Evolutionary conservation across 768 basidiomycete genomes (phyloP).

Genomic region (Austroboletus festivus): DNA sequence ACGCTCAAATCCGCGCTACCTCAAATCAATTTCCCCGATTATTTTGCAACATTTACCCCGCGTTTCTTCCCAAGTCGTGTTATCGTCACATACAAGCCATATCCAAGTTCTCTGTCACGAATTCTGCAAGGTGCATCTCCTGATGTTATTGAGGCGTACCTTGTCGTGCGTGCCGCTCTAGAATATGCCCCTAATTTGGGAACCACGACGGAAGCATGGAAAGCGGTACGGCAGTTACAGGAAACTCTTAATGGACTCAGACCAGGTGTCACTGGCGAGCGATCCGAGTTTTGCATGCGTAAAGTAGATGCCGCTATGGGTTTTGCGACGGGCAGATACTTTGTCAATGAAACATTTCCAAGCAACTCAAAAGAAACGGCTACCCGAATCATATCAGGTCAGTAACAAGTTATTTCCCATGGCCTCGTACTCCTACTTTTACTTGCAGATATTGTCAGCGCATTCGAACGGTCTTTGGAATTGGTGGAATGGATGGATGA

Average conservation of each 20-base stretch:
- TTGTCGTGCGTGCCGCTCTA: constrained; percentile 74
- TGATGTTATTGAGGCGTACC: constrained; percentile 82
- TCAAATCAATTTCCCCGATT: constrained; percentile 79
- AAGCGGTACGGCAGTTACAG: constrained; percentile 63
- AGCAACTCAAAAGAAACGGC: constrained; percentile 78
- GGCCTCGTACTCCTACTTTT: constrained; percentile 1
- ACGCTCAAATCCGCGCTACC: constrained; percentile 68
- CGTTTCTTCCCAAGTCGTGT: constrained; percentile 71
- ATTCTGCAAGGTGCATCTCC: constrained; percentile 67
- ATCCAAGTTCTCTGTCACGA: constrained; percentile 59
- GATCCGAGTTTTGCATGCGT: constrained; percentile 79
- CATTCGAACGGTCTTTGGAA: constrained; percentile 77
- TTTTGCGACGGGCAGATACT: constrained; percentile 87
- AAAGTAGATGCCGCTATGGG: constrained; percentile 73
- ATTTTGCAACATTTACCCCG: constrained; percentile 82
- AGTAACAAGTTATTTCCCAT: constrained; percentile 7
- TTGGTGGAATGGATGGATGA: constrained; percentile 91
- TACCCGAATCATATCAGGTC: constrained; percentile 78
- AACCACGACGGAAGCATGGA: constrained; percentile 72
- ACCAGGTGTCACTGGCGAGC: constrained; percentile 79
- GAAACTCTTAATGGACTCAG: constrained; percentile 82
- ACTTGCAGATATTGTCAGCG: constrained; percentile 65
- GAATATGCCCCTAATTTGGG: constrained; percentile 70
- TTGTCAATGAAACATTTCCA: constrained; percentile 80
- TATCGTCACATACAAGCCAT: constrained; percentile 81